phyloP scores from a whole-genome alignment of 2,329 filamentous ascomycete species.

The Pseudogymnoascus sp. region DNA sequence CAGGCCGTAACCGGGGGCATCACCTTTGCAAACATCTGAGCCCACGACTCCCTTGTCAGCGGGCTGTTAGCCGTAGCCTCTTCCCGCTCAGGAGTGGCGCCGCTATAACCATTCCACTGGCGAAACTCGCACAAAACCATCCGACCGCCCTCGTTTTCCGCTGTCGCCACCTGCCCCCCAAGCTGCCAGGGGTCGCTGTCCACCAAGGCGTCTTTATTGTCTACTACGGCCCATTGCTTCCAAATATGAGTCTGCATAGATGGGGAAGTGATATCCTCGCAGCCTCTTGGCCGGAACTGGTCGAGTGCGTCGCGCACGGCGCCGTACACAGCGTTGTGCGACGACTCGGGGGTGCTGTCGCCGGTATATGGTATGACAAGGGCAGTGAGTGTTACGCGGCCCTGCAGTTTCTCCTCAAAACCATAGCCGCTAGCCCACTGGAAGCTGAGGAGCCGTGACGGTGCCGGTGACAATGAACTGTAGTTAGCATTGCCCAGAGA shows the following conservation, averaged over 20 bases:
- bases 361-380: background rate
- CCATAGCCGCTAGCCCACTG: background rate
- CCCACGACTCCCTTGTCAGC: slow-evolving; percentile 16
- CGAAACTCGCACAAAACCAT: slow-evolving; percentile 15
- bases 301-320: slow-evolving; percentile 11
- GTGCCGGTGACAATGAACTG: background rate
- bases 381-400: background rate
- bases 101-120: slow-evolving; percentile 6
- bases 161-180: slow-evolving; percentile 19
- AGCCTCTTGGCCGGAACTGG: slow-evolving; percentile 13
- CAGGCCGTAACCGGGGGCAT: slow-evolving; percentile 20
- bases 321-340: background rate
- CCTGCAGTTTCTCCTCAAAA: background rate
- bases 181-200: background rate
- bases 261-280: slow-evolving; percentile 9
- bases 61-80: slow-evolving; percentile 12
- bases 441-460: background rate
- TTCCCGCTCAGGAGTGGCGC: slow-evolving; percentile 13
- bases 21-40: slow-evolving; percentile 7
- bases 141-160: slow-evolving; percentile 20
- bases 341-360: background rate
- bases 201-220: background rate
- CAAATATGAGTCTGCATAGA: background rate
- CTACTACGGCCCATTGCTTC: background rate
- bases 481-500: background rate